Base-by-base conservation (phyloP, 148 eudicot genomes). In the Camellia granthamiana region DNA sequence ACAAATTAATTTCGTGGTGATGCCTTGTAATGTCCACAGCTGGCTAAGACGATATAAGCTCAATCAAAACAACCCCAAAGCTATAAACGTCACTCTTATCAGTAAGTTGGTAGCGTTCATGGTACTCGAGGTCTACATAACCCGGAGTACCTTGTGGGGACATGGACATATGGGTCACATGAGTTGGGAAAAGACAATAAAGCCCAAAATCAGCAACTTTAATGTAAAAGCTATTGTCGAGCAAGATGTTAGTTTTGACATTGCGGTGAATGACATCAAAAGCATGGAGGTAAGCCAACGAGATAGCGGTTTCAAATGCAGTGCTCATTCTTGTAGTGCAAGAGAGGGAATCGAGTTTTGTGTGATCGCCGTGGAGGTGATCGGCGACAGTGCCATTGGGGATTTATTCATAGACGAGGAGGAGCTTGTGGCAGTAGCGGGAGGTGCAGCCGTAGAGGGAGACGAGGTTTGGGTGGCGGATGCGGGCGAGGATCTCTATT, bases 301-400 rank as follows among this genome's bases (percentile, higher is more conserved):
- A 93, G 5, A 64, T 79, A 1, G 97, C 93, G 0, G 97, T 84
- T 73, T 92, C 92, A 10, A 82, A 65, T 0, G 97, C 90, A 7
- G 90, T 90, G 79, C 81, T 87, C 79, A 90, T n/a, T 21, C 97
- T 72, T n/a, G 77, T 73, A 3, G 66, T 67, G 93, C 92, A 92
- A 0, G 91, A 56, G 19, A 87, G 88, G 0, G 80, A 58, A 16
- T 85, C 76, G 2, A 78, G 74, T 19, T 81, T 81, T 0, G 89
- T 77, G 4, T 76, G 80, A n/a, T 69, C 76, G 0, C 94, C 91
- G 61, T 90, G 90, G 21, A 93, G 92, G 67, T 93, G 97, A 72
- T 93, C 97, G 0, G 95, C 94, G 0, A 93, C 91, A 0, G 95
- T 93, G 38, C 97, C 97, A 64, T 93, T 93, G 18, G 89, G 76